Conservation (phyloP, 2,329 filamentous ascomycete species). For the Sporothrix sp. region DNA sequence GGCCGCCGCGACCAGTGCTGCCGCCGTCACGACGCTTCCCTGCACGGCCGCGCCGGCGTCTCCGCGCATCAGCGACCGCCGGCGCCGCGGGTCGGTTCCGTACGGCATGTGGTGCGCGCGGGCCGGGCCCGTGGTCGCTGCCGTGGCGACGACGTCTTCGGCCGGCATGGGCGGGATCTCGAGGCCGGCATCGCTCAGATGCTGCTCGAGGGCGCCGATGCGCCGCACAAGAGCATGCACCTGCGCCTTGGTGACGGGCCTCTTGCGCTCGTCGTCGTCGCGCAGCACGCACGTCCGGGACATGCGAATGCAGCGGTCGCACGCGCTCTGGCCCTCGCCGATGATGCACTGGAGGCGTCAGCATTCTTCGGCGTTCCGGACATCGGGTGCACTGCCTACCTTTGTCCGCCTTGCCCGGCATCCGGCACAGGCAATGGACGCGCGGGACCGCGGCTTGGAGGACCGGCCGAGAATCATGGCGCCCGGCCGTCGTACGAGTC, state of each 20-base stretch:
- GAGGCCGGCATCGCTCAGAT: constrained; percentile 10
- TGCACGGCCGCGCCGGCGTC: constrained; percentile 2
- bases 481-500: no score
- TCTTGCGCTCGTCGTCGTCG: constrained; percentile 13
- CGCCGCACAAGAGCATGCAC: constrained; percentile 9
- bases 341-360: constrained; percentile 9
- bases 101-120: background rate
- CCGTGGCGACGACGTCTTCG: background rate
- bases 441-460: constrained; percentile 12
- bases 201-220: constrained; percentile 9
- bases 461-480: constrained; percentile 11
- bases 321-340: constrained; percentile 7
- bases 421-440: constrained; percentile 13
- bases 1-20: constrained; percentile 3
- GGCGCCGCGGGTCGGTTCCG: background rate
- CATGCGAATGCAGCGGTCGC: constrained; percentile 10
- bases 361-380: no score
- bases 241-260: constrained; percentile 13
- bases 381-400: no score
- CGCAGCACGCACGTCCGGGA: constrained; percentile 11
- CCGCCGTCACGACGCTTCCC: constrained; percentile 1
- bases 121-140: background rate
- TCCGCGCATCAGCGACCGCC: background rate
- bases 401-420: constrained; percentile 14
- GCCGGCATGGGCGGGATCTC: constrained; percentile 6